Base-by-base conservation (phyloP, 768 basidiomycete genomes). In the Termitomyces sp. region DNA sequence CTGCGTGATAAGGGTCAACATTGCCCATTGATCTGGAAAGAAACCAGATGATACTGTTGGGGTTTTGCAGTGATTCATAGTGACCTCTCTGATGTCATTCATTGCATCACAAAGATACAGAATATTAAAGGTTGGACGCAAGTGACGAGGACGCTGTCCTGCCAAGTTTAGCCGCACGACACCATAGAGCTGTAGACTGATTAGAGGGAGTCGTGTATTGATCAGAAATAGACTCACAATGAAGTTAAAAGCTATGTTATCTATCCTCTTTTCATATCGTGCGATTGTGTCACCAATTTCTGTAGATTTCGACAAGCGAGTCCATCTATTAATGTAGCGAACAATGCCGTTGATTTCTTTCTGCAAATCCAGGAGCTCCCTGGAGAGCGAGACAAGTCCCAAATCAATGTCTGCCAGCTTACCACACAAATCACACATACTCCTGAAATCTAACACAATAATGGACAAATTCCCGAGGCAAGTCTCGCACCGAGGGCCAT, bases 101-200 rank as follows among this genome's bases (percentile, higher is more conserved):
- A 58, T 50, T 20, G 57, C 48, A 42, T 58, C 48, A 11, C 49
- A 14, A 37, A 58, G 15, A 42, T 50, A 50, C 12, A 58, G 36
- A 5, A 52, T 34, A 43, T 17, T 46, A 6, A 17, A 43, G 25
- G 14, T 60, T 2, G 20, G n/a, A 31, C 59, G 46, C 14, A 60
- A 25, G 20, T 60, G 43, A 8, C 36, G 42, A 7, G 51, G 51
- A 2, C 3, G 36, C 1, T 46, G n/a, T 34, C 29, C 34, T 46
- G 47, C 43, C 42, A 2, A 59, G 49, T 51, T 59, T 25, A 58
- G 14, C 32, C 47, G 48, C 14, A 47, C 29, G 10, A 50, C 12
- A 14, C 10, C 5, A 40, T 50, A 37, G 2, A 58, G 20, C 57
- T 58, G 34, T 31, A 11, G 32, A 11, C 4, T 4, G 25, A 25